These are phyloP conservation scores for Syzygium aqueum DNA, from an alignment of 345 rosid genomes.

Conservation along the genomic window DNA sequence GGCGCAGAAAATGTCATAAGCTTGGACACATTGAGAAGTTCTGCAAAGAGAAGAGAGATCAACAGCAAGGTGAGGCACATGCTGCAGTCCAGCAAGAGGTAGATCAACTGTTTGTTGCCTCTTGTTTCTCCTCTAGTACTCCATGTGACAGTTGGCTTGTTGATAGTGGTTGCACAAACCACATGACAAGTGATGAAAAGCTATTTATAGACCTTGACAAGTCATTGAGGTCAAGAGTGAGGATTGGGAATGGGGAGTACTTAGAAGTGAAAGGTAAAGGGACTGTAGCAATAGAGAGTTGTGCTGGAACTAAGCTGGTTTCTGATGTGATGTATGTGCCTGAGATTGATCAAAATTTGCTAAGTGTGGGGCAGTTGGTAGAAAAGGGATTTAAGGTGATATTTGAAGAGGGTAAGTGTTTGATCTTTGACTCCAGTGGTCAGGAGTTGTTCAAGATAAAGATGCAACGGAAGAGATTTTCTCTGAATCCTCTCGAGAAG, in stretches of 20 bases:
- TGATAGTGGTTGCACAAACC: not conserved
- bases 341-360: no score
- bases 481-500: no score
- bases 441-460: no score
- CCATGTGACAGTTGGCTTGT: no score
- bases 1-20: not conserved
- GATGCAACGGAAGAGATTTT: no score
- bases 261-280: not conserved
- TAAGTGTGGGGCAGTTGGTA: no score
- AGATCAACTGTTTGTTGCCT: not conserved
- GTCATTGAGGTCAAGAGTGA: not conserved
- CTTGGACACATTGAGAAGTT: not conserved
- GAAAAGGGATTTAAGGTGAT: no score
- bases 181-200: not conserved
- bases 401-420: no score
- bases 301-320: not conserved
- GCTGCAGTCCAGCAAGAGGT: no score
- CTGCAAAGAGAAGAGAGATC: not conserved
- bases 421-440: no score
- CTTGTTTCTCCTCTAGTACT: not conserved
- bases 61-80: not conserved
- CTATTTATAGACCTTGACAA: not conserved
- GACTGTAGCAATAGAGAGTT: not conserved
- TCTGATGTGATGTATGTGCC: not conserved
- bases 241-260: not conserved